Base-by-base conservation (phyloP, 306 rosid species). In the Mimosa bimucronata region DNA sequence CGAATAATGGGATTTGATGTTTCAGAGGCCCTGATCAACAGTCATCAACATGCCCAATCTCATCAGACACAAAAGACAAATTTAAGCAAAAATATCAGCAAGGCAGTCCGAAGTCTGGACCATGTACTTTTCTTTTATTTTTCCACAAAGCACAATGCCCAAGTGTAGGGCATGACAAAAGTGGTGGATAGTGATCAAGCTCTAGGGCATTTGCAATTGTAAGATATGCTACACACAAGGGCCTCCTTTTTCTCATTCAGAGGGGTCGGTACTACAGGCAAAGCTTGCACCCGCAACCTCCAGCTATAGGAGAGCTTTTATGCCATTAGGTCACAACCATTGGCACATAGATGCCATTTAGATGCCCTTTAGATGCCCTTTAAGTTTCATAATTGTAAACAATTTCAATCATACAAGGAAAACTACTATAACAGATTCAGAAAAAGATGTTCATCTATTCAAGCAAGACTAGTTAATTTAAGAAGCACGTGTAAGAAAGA, bases 401-500 rank as follows among this genome's bases (percentile, higher is more conserved):
- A 14, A 38, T 58, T 73, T 44, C 45, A 11, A 57, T 38, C 44
- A 66, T 19, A 67, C 50, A 73, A 46, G 30, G 70, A 37, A 68
- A 71, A 62, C 21, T 23, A 55, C 44, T n/a, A 19, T 2, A 31
- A 31, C 44, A 64, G 64, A 28, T 38, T 64, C 57, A 74, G 19
- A 26, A 55, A 75, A 60, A 4, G 50, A 37, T 40, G 72, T 70
- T 62, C 55, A 76, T 52, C 57, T 34, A 78, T 48, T 53, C 66
- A 55, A 75, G 58, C 23, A 50, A 16, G 23, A 50, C 58, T n/a
- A 7, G 19, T 48, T 48, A 52, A 52, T 34, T 3, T 0, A 46
- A 66, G 65, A 79, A 77, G 23, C 65, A 58, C 21, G 16, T 6
- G 21, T 26, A 66, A 42, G 60, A 37, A 80, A 83, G 76, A 64